Evolutionary conservation across 2,329 filamentous ascomycete genomes (phyloP), one percentile per base, ranked within the genome.

Genomic region (Ophiostoma piceae): DNA sequence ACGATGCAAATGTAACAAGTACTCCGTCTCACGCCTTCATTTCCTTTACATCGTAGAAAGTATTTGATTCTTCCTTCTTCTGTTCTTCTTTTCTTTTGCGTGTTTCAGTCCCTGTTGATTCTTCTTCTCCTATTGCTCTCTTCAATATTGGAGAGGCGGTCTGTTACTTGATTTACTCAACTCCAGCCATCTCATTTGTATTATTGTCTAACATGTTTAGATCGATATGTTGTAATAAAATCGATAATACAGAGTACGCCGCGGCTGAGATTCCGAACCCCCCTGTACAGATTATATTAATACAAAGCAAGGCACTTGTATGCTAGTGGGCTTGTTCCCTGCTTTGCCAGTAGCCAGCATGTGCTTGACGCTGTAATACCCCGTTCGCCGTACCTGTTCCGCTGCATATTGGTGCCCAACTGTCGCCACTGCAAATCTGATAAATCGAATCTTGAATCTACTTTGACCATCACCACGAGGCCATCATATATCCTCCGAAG

Each of bases 361-460:
- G 22, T 35, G 26, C 26, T 29, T 29, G 26, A 35, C 22, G 9
- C n/a, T 26, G 51, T 57, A 57, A 29, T 29, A 29, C 51, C 19
- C 43, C 43, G 43, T 47, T 8, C 16, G 2, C 43, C 19, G 43
- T 47, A n/a, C 43, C 43, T 47, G 16, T n/a, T n/a, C 43, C 14
- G 19, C 43, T 57, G 51, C 22, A 57, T n/a, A 26, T 57, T 57
- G 51, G 2, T 57, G 51, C 51, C n/a, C 22, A 51, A 57, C 11
- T 57, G 22, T 57, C 12, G 51, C 51, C n/a, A 57, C 16, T 22
- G 51, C 51, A 57, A 57, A 57, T 57, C 51, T 26, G 51, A 57
- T 57, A 57, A 57, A 57, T 57, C 51, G 22, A 57, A 57, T 57
- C 51, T 26, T 57, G 51, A 29, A 57, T 57, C 51, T 57, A 57